A percentile compares a stretch with the other conserved stretches of the same genome.
These are phyloP conservation scores for Yamadazyma kanchanaburiensis DNA, from an alignment of 1,139 yeast genomes.

Conservation along the genomic window DNA sequence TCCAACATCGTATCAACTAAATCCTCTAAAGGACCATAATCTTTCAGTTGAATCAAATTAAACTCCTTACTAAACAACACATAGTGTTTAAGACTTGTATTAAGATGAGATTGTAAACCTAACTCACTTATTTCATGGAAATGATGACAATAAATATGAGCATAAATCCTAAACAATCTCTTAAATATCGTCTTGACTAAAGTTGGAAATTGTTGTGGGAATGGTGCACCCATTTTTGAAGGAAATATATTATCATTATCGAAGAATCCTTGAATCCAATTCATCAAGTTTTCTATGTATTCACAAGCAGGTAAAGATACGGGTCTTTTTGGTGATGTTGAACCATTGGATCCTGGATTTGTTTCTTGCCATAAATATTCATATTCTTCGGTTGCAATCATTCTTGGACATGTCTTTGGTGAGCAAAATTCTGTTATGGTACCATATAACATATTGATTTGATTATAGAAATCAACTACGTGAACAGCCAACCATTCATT, in stretches of 20 bases:
- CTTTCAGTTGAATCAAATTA: constrained; percentile 68
- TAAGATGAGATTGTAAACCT: constrained; percentile 88
- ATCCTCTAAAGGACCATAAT: constrained; percentile 90
- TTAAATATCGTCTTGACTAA: constrained; percentile 84
- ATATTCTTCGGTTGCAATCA: constrained; percentile 96
- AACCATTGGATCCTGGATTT: constrained; percentile 37
- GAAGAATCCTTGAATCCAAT: constrained; percentile 86
- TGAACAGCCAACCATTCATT: constrained; percentile 98
- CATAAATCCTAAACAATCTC: constrained; percentile 91
- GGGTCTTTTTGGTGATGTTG: constrained; percentile 54
- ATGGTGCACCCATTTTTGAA: constrained; percentile 82
- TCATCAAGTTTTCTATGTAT: constrained; percentile 88
- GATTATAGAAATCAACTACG: constrained; percentile 87
- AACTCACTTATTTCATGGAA: constrained; percentile 91
- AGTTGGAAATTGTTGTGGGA: constrained; percentile 65
- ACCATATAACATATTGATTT: constrained; percentile 94
- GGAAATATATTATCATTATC: constrained; percentile 93
- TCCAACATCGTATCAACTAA: constrained; percentile 69
- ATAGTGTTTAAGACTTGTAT: constrained; percentile 92
- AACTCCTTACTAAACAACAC: constrained; percentile 86
- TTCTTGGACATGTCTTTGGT: constrained; percentile 85
- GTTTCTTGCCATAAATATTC: constrained; percentile 95
- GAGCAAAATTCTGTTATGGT: constrained; percentile 96
- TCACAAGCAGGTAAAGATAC: constrained; percentile 81
- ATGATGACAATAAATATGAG: constrained; percentile 97